Evolutionary conservation across 768 basidiomycete genomes (phyloP).

Genomic region (Pisolithus tinctorius): DNA sequence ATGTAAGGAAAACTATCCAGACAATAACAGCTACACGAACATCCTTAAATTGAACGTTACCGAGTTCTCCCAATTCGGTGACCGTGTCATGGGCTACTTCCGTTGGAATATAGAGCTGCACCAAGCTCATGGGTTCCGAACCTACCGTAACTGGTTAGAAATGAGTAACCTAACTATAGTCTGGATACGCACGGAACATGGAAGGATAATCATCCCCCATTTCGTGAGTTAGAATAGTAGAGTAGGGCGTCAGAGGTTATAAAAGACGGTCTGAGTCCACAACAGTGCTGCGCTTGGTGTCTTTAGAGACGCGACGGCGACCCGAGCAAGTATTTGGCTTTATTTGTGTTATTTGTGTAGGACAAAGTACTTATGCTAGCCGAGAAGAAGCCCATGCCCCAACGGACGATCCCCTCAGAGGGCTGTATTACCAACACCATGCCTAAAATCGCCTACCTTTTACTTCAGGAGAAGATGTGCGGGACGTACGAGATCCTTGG

Average conservation of each 20-base stretch:
- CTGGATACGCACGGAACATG: slow-evolving; percentile 57
- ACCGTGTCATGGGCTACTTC: slow-evolving; percentile 98
- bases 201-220: slow-evolving; percentile 83
- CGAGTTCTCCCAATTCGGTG: slow-evolving; percentile 90
- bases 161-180: not conserved
- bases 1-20: slow-evolving; percentile 2
- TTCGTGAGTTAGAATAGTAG: not conserved
- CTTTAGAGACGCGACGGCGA: not conserved
- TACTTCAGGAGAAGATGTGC: too few relatives aligned
- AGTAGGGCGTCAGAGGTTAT: not conserved
- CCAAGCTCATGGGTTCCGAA: slow-evolving; percentile 96
- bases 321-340: slow-evolving; percentile 10
- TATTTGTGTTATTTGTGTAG: slow-evolving; percentile 12
- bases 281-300: not conserved
- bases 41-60: slow-evolving; percentile 96
- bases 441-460: too few relatives aligned
- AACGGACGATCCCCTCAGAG: too few relatives aligned
- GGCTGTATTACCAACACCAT: too few relatives aligned
- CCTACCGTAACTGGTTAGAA: slow-evolving; percentile 38
- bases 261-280: not conserved
- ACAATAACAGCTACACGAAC: slow-evolving; percentile 40
- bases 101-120: slow-evolving; percentile 93
- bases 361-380: not conserved
- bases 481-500: too few relatives aligned
- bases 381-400: not conserved